Evolutionary conservation across 169 alveolate species (phyloP).

Genomic region (Nephromyces sp.): DNA sequence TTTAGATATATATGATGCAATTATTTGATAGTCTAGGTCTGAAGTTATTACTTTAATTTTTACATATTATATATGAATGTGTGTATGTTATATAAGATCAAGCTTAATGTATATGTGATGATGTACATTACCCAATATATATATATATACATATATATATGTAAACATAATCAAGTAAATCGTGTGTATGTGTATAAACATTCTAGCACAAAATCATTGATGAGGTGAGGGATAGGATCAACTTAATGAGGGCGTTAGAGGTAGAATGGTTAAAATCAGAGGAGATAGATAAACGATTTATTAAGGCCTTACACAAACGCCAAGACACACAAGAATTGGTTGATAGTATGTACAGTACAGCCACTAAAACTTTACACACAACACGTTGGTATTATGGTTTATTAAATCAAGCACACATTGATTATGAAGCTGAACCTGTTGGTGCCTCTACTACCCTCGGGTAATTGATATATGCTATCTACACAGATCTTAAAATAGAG

Average conservation of each 20-base stretch:
- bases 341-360: not conserved
- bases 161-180: no score
- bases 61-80: no score
- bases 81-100: no score
- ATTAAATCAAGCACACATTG: conserved; percentile 3
- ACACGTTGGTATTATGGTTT: not conserved
- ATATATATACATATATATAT: no score
- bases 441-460: not conserved
- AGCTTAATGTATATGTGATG: no score
- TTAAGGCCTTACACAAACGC: conserved; percentile 7
- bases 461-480: not conserved
- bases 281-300: not conserved
- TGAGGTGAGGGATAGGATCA: not conserved
- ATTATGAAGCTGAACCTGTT: conserved; percentile 7
- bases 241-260: not conserved
- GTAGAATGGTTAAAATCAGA: not conserved
- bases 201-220: not conserved
- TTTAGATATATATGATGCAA: no score
- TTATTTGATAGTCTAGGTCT: no score
- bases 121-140: no score
- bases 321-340: conserved; percentile 1
- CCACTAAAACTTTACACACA: not conserved
- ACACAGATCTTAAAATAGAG: no score
- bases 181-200: no score
- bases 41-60: no score